Conservation (phyloP, 257 asterid species). For the Echites panduratus region DNA sequence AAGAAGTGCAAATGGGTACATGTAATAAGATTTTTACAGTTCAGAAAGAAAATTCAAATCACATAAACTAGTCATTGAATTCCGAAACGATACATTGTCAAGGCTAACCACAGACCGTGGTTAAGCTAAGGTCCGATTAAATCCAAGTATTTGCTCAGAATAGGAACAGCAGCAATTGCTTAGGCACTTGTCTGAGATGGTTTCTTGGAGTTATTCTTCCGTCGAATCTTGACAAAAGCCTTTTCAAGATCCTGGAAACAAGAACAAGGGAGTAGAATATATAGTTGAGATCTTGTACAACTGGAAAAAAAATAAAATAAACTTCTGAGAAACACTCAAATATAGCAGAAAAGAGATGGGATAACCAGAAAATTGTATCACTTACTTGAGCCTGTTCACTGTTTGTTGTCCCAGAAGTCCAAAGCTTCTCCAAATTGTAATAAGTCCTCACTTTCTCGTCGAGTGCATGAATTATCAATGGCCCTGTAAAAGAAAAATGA, state of each 20-base stretch:
- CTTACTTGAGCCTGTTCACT: slow-evolving; percentile 37
- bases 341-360: not conserved
- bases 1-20: not conserved
- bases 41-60: not conserved
- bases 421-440: slow-evolving; percentile 83
- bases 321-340: too few species aligned
- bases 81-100: not conserved
- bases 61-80: not conserved
- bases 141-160: not conserved
- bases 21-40: not conserved
- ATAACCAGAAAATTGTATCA: not conserved
- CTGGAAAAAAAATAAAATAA: not conserved
- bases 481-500: slow-evolving; percentile 31
- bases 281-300: not conserved
- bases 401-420: slow-evolving; percentile 40
- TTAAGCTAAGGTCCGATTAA: not conserved
- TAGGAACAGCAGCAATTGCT: not conserved
- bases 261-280: not conserved
- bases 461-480: slow-evolving; percentile 74
- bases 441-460: slow-evolving; percentile 92
- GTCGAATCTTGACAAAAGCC: slow-evolving; percentile 70
- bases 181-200: slow-evolving; percentile 36
- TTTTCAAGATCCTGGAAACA: slow-evolving; percentile 60
- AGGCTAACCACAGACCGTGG: not conserved
- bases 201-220: slow-evolving; percentile 76